Evolutionary conservation across 345 rosid species (phyloP), one percentile per base, ranked within the genome.

Genomic region (Gynandropsis gynandra): DNA sequence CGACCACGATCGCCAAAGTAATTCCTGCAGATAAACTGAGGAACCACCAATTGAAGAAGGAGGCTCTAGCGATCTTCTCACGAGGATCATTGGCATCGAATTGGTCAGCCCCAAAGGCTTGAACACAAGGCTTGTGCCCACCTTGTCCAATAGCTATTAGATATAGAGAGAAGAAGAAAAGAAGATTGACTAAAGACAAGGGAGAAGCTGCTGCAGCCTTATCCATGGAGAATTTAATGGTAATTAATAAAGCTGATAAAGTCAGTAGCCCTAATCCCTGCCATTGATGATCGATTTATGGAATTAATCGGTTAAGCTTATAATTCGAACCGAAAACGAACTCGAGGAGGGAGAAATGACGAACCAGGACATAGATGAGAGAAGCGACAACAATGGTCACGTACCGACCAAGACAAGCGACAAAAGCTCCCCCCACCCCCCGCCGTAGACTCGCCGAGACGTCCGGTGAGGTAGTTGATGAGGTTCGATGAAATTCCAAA

Each of bases 221-320:
- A 47, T 76, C 63, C 40, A 50, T 72, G 7, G 72, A 59, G 53
- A 73, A 55, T 53, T 73, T 58, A 37, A 57, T 37, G 10, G 72
- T 48, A 31, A 80, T 75, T 47, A 80, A 50, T 7, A 57, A 31
- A 13, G 89, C 81, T 6, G 92, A 85, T 4, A 85, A 49, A 7
- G 87, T 82, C 58, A 88, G 50, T 66, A 75, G 40, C 17, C 72
- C 67, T 34, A 77, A 74, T 52, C 81, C 83, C 83, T 80, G 75
- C 33, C 54, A 47, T 16, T 52, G 11, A 0, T n/a, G n/a, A 58
- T 52, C 14, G n/a, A 51, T 45, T 5, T 11, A 1, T 32, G 3
- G 50, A 18, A 37, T 17, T 35, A 17, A 52, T 10, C 18, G 3
- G 10, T 1, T 33, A 33, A 45, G 14, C 13, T 13, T 34, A 0